A percentile compares a stretch with the other conserved stretches of the same genome.
These are phyloP conservation scores for Ustilago tritici DNA, from an alignment of 1,284 basidiomycete genomes.

Conservation along the genomic window DNA sequence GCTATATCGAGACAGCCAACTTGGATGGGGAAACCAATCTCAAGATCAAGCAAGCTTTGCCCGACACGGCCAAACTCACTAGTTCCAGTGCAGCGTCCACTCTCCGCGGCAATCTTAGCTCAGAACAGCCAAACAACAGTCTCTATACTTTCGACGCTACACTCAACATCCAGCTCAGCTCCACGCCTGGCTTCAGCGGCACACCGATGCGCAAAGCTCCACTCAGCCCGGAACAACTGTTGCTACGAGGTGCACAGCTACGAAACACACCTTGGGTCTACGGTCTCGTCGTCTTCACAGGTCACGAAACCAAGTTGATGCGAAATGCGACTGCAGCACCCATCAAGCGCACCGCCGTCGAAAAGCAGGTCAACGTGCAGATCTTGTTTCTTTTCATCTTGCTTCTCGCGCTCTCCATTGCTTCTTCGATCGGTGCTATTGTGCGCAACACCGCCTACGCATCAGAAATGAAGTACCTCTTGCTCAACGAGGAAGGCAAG, in stretches of 20 bases:
- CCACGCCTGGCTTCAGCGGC: conserved; percentile 64
- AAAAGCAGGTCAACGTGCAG: conserved; percentile 94
- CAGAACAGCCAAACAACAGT: conserved; percentile 97
- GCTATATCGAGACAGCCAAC: conserved; percentile 97
- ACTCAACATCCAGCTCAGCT: conserved; percentile 73
- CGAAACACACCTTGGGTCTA: conserved; percentile 97
- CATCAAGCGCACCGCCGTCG: conserved; percentile 95
- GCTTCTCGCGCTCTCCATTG: conserved; percentile 86
- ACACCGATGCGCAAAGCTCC: conserved; percentile 74
- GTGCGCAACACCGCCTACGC: conserved; percentile 72
- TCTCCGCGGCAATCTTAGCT: conserved; percentile 85
- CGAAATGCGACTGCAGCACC: conserved; percentile 88
- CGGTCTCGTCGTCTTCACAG: conserved; percentile 92
- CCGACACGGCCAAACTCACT: conserved; percentile 82
- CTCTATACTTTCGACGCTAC: conserved; percentile 92
- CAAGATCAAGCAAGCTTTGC: conserved; percentile 96
- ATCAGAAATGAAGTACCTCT: conserved; percentile 61
- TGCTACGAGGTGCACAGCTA: conserved; percentile 93
- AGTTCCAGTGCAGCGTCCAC: conserved; percentile 80
- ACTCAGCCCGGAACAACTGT: conserved; percentile 91
- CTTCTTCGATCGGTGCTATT: conserved; percentile 90
- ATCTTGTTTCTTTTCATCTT: conserved; percentile 96
- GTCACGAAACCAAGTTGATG: conserved; percentile 99
- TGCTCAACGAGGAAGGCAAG: conserved; percentile 64
- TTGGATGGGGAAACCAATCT: conserved; percentile 98